Base-by-base conservation (phyloP, 768 basidiomycete species). In the Lyophyllum shimeji region DNA sequence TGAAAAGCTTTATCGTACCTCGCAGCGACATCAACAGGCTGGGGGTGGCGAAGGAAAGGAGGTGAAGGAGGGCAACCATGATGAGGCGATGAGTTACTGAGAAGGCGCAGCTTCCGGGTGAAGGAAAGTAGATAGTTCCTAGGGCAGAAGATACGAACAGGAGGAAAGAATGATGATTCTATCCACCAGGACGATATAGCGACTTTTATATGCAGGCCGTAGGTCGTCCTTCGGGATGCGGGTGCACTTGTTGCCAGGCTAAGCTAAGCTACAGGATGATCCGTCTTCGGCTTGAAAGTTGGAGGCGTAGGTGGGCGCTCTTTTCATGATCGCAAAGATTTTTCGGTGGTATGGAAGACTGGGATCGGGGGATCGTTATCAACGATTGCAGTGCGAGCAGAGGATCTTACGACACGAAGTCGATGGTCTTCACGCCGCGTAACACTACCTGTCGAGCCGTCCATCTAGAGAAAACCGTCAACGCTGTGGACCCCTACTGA, bases 11-110 rank as follows among this genome's bases (percentile, higher is more conserved):
- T 17, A n/a, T 42, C 34, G 21, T 18, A 53, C 56, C 51, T 23
- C 44, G 50, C n/a, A 40, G n/a, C 40, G 29, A 45, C 45, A 13
- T 25, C 46, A 23, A 53, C 18, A 24, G 55, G 21, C 18, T 34
- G 50, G n/a, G 50, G 7, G 47, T 17, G 21, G 47, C 29, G 45
- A 40, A 24, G 25, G 46, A 29, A 37, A 54, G 27, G 47, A 60
- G 11, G 46, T 33, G 25, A 20, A 55, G 37, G 40, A 53, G 24
- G 29, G 50, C 54, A 37, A 60, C 54, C 58, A 60, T 60, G 37
- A 23, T 37, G 34, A 11, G 34, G 3, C 15, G 15, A 37, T 37
- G 34, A 13, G 15, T 37, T 29, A 29, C 29, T 4, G 29, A 31
- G 49, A 48, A 37, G 27, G 37, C n/a, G 13, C 23, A 24, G 37